These are phyloP conservation scores for Vaccinium vitisidaea DNA, from an alignment of 148 eudicot genomes.

Conservation along the genomic window DNA sequence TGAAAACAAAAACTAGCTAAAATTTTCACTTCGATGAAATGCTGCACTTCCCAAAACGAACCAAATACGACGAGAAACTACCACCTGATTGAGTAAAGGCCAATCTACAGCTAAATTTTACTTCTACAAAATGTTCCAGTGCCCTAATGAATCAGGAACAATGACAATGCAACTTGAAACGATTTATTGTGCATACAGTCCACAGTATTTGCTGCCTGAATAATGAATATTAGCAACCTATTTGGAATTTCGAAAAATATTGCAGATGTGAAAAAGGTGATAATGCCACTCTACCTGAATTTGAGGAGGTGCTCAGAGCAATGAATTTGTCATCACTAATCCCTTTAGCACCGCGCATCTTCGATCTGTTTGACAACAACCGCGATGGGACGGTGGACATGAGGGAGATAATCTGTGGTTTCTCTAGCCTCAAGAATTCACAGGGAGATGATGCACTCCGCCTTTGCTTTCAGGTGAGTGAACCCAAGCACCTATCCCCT, in stretches of 20 bases:
- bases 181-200: neutral
- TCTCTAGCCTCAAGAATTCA: slow-evolving; percentile 45
- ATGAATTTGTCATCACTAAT: slow-evolving; percentile 47
- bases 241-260: neutral
- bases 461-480: slow-evolving; percentile 48
- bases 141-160: neutral
- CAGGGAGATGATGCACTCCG: slow-evolving; percentile 57
- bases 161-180: neutral
- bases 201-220: neutral
- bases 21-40: neutral
- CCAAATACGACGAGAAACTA: neutral
- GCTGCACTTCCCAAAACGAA: neutral
- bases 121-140: neutral
- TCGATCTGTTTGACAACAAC: slow-evolving; percentile 49
- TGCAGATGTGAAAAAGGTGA: slow-evolving; percentile 52
- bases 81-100: neutral
- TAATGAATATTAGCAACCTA: neutral
- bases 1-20: neutral
- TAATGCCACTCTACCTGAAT: slow-evolving; percentile 42
- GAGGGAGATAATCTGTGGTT: slow-evolving; percentile 55
- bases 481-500: neutral
- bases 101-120: neutral
- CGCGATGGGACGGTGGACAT: slow-evolving; percentile 53
- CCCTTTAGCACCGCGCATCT: slow-evolving; percentile 47
- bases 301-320: slow-evolving; percentile 48